Percentiles rank a stretch among this genome's conserved stretches.
Conservation (phyloP, 495 filamentous ascomycete genomes). For the Pyronema domesticum region DNA sequence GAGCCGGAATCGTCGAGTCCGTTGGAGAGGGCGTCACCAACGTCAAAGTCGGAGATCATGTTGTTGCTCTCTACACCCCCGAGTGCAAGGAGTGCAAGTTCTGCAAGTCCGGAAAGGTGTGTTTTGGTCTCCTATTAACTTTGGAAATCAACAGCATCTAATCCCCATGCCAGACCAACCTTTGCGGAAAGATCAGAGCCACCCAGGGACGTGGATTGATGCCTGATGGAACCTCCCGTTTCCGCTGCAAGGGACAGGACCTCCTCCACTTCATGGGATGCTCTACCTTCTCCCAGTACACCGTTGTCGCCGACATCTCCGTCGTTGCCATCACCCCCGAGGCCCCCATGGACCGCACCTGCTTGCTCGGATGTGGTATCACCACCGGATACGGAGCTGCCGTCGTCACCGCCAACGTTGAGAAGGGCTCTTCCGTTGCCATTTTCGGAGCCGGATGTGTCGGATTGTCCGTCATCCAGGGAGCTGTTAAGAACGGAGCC, state of each 20-base stretch:
- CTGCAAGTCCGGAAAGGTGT: constrained; percentile 79
- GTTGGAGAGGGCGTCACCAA: constrained; percentile 88
- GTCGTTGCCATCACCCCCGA: constrained; percentile 82
- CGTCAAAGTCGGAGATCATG: constrained; percentile 82
- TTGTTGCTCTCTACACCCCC: constrained; percentile 80
- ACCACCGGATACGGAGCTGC: constrained; percentile 96
- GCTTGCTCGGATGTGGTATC: constrained; percentile 91
- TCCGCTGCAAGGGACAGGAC: constrained; percentile 82
- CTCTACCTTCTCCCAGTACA: constrained; percentile 96
- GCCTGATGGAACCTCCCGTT: constrained; percentile 92
- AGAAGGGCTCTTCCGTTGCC: constrained; percentile 77
- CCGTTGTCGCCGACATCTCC: constrained; percentile 95
- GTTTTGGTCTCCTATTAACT: neutral
- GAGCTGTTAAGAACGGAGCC: constrained; percentile 73
- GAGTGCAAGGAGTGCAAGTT: constrained; percentile 98
- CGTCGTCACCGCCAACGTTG: constrained; percentile 74
- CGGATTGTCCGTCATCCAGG: constrained; percentile 84
- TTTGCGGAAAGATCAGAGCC: constrained; percentile 96
- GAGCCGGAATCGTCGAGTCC: constrained; percentile 91
- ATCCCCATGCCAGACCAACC: constrained; percentile 47
- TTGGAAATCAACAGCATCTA: neutral
- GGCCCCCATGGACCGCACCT: constrained; percentile 90
- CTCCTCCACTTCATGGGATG: constrained; percentile 98
- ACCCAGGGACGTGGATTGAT: constrained; percentile 93
- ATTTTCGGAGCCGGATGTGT: constrained; percentile 95